A percentile compares a stretch with the other conserved stretches of the same genome.
Evolutionary conservation across 2,329 filamentous ascomycete genomes (phyloP).

Genomic region (Fusarium sp.): DNA sequence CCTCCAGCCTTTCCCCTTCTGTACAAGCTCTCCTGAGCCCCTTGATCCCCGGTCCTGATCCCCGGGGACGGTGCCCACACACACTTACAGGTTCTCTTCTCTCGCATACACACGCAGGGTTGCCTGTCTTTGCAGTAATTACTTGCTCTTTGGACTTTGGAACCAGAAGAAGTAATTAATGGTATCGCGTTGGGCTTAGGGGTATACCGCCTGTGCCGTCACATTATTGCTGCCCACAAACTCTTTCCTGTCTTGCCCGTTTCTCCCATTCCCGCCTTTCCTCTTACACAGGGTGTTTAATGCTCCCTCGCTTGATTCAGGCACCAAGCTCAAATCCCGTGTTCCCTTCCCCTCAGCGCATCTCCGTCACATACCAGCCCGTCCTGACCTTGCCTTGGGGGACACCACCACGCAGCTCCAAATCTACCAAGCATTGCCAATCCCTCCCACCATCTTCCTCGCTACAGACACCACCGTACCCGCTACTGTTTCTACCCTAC

Average conservation of each 20-base stretch:
- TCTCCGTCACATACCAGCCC: slow-evolving; percentile 40
- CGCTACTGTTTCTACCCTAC: slow-evolving; percentile 38
- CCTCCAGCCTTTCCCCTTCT: slow-evolving; percentile 32
- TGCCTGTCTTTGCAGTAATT: slow-evolving; percentile 9
- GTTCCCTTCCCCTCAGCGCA: slow-evolving; percentile 25
- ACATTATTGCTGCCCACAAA: slow-evolving; percentile 21
- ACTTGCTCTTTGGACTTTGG: slow-evolving; percentile 2
- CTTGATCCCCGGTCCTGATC: slow-evolving; percentile 43
- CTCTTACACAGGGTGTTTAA: slow-evolving; percentile 36
- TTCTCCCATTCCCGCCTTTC: slow-evolving; percentile 16
- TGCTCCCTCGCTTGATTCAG: slow-evolving; percentile 36
- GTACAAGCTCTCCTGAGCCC: slow-evolving; percentile 45
- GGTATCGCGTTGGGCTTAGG: slow-evolving; percentile 16
- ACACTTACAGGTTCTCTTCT: slow-evolving; percentile 22
- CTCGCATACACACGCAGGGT: slow-evolving; percentile 14
- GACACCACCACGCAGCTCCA: slow-evolving; percentile 29
- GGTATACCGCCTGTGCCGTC: slow-evolving; percentile 27
- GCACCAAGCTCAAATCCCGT: slow-evolving; percentile 34
- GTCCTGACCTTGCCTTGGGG: slow-evolving; percentile 22
- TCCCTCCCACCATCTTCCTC: slow-evolving; percentile 34
- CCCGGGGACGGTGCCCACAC: slow-evolving; percentile 23
- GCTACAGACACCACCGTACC: slow-evolving; percentile 38
- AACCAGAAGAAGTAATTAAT: slow-evolving; percentile 20
- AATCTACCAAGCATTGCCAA: slow-evolving; percentile 29
- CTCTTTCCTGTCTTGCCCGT: slow-evolving; percentile 9